Percentiles rank a stretch among this genome's conserved stretches.
Conservation (phyloP, 306 rosid species). For the Casuarina cunninghamiana region DNA sequence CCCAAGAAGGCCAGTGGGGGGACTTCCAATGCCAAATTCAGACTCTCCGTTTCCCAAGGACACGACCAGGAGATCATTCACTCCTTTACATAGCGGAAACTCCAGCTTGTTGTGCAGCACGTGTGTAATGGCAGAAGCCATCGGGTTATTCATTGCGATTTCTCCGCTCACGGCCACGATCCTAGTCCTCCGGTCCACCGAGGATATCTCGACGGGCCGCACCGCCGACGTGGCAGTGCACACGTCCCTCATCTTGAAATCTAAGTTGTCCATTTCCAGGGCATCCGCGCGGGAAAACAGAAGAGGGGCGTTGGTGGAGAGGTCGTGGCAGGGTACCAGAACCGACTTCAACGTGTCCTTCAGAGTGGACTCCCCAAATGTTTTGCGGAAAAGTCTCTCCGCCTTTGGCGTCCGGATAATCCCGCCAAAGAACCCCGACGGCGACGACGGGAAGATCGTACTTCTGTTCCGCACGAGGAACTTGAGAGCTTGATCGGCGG, state of each 20-base stretch:
- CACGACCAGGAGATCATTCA: slow-evolving; percentile 70
- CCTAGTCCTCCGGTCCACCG: slow-evolving; percentile 69
- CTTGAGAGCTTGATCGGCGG: slow-evolving; percentile 68
- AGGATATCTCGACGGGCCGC: slow-evolving; percentile 47
- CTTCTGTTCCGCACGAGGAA: slow-evolving; percentile 60
- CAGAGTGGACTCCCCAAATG: slow-evolving; percentile 68
- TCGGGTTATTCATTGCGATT: slow-evolving; percentile 87
- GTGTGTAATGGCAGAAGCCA: slow-evolving; percentile 84
- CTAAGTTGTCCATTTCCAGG: slow-evolving; percentile 81
- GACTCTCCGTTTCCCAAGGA: slow-evolving; percentile 93
- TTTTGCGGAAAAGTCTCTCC: slow-evolving; percentile 59
- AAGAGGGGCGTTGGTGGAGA: slow-evolving; percentile 80
- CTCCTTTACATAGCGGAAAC: slow-evolving; percentile 79
- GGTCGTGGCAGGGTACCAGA: slow-evolving; percentile 90
- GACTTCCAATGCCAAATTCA: slow-evolving; percentile 41
- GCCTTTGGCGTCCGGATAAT: slow-evolving; percentile 36
- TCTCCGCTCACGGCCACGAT: slow-evolving; percentile 81
- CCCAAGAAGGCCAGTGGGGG: slow-evolving; percentile 48
- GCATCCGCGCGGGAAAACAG: slow-evolving; percentile 98
- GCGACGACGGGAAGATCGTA: slow-evolving; percentile 35
- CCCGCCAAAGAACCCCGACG: slow-evolving; percentile 51
- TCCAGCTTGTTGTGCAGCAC: slow-evolving; percentile 90
- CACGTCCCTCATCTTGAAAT: slow-evolving; percentile 84
- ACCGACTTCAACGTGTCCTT: slow-evolving; percentile 86
- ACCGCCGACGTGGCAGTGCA: slow-evolving; percentile 67